phyloP scores from a whole-genome alignment of 495 filamentous ascomycete genomes.

The Talaromyces trachyspermus region DNA sequence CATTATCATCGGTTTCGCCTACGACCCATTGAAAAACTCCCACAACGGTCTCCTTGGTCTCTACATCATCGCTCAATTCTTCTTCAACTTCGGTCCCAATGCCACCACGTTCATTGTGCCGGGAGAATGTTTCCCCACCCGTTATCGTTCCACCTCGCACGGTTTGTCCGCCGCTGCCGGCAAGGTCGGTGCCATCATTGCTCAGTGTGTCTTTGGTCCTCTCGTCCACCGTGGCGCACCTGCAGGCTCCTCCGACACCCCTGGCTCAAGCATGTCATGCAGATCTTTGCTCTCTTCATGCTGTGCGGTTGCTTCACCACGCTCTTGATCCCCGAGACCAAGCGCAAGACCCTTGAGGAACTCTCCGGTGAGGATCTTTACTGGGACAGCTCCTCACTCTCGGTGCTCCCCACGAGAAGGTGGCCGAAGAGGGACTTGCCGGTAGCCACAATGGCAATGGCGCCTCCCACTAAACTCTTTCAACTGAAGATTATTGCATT shows the following conservation, averaged over 20 bases:
- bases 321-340: conserved; percentile 66
- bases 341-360: conserved; percentile 59
- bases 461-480: conserved; percentile 1
- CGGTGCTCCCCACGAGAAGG: neutral
- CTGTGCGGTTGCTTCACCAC: conserved; percentile 60
- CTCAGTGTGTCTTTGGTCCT: conserved; percentile 43
- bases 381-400: conserved; percentile 5
- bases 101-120: conserved; percentile 86
- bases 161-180: conserved; percentile 77
- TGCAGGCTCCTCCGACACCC: conserved; percentile 30
- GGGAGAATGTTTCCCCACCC: conserved; percentile 83
- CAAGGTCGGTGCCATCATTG: conserved; percentile 68
- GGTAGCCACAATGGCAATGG: conserved; percentile 2
- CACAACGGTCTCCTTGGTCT: conserved; percentile 54
- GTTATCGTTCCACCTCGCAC: conserved; percentile 77
- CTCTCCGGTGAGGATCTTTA: conserved; percentile 40
- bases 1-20: conserved; percentile 66
- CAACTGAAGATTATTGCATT: neutral
- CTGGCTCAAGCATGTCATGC: conserved; percentile 73
- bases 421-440: conserved; percentile 1
- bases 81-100: conserved; percentile 85
- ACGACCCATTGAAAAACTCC: conserved; percentile 43
- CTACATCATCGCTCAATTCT: conserved; percentile 78
- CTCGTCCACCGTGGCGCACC: conserved; percentile 32
- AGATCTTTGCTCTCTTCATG: conserved; percentile 81